Percentiles rank a stretch among this genome's conserved stretches.
Conservation (phyloP, 2,329 filamentous ascomycete species). For the Paracamarosporium sp. region DNA sequence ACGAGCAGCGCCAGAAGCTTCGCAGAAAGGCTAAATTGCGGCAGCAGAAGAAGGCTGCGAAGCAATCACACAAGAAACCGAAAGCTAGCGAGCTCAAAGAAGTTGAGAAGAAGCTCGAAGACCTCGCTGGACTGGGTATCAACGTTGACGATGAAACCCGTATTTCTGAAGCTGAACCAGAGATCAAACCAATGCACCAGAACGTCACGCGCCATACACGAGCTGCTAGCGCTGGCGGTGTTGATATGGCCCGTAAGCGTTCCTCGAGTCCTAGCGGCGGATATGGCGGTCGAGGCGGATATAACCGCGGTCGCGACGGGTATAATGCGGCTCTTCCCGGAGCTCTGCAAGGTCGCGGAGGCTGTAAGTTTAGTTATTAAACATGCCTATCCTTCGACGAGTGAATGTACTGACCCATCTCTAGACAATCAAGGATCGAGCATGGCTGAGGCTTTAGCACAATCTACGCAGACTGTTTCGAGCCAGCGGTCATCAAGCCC, state of each 20-base stretch:
- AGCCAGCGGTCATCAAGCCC: conserved; percentile 24
- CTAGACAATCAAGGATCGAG: conserved; percentile 23
- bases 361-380: conserved; percentile 18
- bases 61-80: conserved; percentile 32
- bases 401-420: neutral
- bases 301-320: conserved; percentile 44
- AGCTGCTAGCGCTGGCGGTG: conserved; percentile 35
- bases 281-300: conserved; percentile 39
- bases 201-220: conserved; percentile 36
- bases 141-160: conserved; percentile 40
- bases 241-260: conserved; percentile 28
- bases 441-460: conserved; percentile 26
- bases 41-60: conserved; percentile 46
- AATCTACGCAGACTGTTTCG: conserved; percentile 26
- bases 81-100: conserved; percentile 31
- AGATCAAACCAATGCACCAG: conserved; percentile 35
- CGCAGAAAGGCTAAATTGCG: conserved; percentile 47
- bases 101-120: conserved; percentile 34
- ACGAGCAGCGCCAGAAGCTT: conserved; percentile 42
- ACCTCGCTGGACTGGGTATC: conserved; percentile 42
- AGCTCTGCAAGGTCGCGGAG: conserved; percentile 37
- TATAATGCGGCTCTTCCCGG: conserved; percentile 40
- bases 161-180: conserved; percentile 32
- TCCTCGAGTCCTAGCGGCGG: conserved; percentile 40
- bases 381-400: neutral